phyloP scores from a whole-genome alignment of 495 filamentous ascomycete genomes.

The Hypoxylon crocopeplum region DNA sequence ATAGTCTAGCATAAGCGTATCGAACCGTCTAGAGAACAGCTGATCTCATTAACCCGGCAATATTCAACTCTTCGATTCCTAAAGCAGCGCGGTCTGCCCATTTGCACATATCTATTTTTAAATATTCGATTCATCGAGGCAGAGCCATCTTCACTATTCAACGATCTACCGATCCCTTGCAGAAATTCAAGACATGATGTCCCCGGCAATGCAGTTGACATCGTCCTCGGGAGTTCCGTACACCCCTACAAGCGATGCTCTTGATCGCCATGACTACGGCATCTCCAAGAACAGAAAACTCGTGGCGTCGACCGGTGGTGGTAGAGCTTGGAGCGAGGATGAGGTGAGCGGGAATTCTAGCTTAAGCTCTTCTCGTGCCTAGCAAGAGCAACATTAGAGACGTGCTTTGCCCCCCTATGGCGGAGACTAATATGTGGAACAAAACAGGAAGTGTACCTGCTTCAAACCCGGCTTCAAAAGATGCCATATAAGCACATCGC shows the following conservation, averaged over 20 bases:
- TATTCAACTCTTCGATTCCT: slow-evolving; percentile 39
- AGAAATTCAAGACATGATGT: slow-evolving; percentile 42
- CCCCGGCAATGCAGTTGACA: slow-evolving; percentile 56
- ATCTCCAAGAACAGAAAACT: slow-evolving; percentile 66
- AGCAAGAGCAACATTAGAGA: too few relatives aligned
- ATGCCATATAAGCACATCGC: slow-evolving; percentile 92
- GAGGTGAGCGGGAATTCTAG: slow-evolving; percentile 60
- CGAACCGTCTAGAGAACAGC: slow-evolving; percentile 7
- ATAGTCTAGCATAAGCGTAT: slow-evolving; percentile 11
- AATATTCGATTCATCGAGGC: slow-evolving; percentile 33
- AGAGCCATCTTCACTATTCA: slow-evolving; percentile 19
- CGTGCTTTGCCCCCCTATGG: too few relatives aligned
- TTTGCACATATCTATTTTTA: slow-evolving; percentile 22
- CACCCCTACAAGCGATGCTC: slow-evolving; percentile 54
- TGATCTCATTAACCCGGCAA: slow-evolving; percentile 21
- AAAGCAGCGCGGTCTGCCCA: slow-evolving; percentile 39
- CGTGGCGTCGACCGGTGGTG: slow-evolving; percentile 69
- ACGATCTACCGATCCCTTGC: slow-evolving; percentile 5
- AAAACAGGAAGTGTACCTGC: slow-evolving; percentile 78
- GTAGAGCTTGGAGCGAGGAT: slow-evolving; percentile 78
- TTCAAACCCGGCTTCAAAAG: slow-evolving; percentile 82
- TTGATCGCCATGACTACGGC: slow-evolving; percentile 61
- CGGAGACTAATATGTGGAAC: slow-evolving; percentile 24
- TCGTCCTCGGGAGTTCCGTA: slow-evolving; percentile 47
- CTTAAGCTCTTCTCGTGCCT: not conserved